phyloP scores from a whole-genome alignment of 169 alveolate genomes.

The Amoebophrya sp. region DNA sequence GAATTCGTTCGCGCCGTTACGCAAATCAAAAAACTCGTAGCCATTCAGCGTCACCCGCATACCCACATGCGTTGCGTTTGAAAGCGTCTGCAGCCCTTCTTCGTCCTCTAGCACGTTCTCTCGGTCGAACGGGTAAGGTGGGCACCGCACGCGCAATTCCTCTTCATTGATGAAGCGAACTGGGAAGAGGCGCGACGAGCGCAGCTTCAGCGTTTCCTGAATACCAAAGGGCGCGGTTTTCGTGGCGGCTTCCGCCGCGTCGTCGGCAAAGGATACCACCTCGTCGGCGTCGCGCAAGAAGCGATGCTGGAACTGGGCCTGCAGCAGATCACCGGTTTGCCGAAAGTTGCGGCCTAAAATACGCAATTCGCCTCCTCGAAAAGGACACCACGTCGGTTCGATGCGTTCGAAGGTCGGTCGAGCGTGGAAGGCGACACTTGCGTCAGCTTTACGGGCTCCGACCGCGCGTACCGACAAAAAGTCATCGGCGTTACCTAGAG shows the following conservation, averaged over 20 bases:
- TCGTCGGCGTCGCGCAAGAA: not conserved
- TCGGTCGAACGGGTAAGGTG: slow-evolving; percentile 9
- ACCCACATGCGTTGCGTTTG: not conserved
- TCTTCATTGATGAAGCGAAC: not conserved
- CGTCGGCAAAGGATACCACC: not conserved
- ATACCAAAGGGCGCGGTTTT: not conserved
- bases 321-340: not conserved
- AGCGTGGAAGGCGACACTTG: not conserved
- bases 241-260: not conserved
- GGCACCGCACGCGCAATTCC: not conserved
- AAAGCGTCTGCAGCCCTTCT: not conserved
- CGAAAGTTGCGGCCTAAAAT: not conserved
- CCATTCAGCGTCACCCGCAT: not conserved
- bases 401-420: not conserved
- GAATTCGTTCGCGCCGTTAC: not conserved
- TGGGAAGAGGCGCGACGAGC: not conserved
- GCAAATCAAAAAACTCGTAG: not conserved
- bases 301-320: slow-evolving; percentile 24
- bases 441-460: not conserved
- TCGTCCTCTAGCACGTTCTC: not conserved
- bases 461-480: not conserved
- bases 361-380: not conserved
- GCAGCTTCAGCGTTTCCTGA: not conserved
- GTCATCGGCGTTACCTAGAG: no score
- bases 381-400: not conserved